These are phyloP conservation scores for Boletus rubescentipes DNA, from an alignment of 768 basidiomycete species.

Conservation along the genomic window DNA sequence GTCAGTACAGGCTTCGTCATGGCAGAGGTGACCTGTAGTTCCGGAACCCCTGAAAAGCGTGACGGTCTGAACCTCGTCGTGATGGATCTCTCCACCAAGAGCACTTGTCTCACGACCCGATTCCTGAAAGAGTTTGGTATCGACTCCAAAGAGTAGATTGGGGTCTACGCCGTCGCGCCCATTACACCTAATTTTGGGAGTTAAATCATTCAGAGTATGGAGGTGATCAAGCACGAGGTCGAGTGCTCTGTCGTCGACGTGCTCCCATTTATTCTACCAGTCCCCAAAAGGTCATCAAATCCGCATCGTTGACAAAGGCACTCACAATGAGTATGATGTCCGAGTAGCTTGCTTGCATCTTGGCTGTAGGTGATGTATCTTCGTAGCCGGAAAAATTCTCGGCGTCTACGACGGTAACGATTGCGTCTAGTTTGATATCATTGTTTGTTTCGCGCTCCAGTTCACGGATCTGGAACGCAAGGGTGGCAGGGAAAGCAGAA, in stretches of 20 bases:
- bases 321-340: constrained; percentile 84
- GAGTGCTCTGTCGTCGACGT: constrained; percentile 71
- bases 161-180: constrained; percentile 71
- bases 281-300: constrained; percentile 5
- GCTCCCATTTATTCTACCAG: constrained; percentile 85
- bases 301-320: constrained; percentile 10
- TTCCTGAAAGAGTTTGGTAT: constrained; percentile 70
- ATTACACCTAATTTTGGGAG: constrained; percentile 77
- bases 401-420: constrained; percentile 87
- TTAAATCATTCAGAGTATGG: constrained; percentile 84
- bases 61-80: constrained; percentile 85
- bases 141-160: constrained; percentile 81
- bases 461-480: constrained; percentile 92
- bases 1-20: constrained; percentile 6
- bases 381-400: constrained; percentile 94
- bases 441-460: constrained; percentile 75
- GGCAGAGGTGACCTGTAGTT: constrained; percentile 19
- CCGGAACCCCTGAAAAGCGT: constrained; percentile 53
- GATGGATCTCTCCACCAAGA: constrained; percentile 41
- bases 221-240: constrained; percentile 87
- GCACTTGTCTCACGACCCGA: neutral
- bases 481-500: constrained; percentile 92
- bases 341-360: constrained; percentile 94
- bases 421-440: constrained; percentile 83
- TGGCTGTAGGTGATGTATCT: constrained; percentile 87